phyloP scores from a whole-genome alignment of 192 early-diverging fungal genomes.

The Rhizophlyctis rosea region DNA sequence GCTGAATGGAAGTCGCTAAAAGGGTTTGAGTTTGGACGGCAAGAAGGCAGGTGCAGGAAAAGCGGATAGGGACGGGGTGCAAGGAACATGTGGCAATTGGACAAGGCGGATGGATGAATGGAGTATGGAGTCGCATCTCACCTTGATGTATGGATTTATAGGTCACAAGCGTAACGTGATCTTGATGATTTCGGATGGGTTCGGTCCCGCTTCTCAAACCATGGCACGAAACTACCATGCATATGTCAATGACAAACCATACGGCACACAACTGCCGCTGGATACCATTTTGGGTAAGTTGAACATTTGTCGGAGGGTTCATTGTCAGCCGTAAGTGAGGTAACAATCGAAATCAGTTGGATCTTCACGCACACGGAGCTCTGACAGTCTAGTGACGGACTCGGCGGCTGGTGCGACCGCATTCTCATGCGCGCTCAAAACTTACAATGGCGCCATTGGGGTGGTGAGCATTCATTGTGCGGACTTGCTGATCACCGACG shows the following conservation, averaged over 20 bases:
- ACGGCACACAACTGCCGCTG: constrained; percentile 44
- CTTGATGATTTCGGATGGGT: constrained; percentile 92
- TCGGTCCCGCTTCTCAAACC: constrained; percentile 91
- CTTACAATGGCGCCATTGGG: constrained; percentile 92
- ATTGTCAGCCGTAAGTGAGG: constrained; percentile 31
- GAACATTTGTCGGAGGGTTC: not conserved
- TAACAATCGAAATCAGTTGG: constrained; percentile 64
- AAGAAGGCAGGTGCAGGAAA: no score
- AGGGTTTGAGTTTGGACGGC: no score
- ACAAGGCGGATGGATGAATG: no score
- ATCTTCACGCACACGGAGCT: constrained; percentile 83
- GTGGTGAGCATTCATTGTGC: constrained; percentile 41
- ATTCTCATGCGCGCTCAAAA: constrained; percentile 84
- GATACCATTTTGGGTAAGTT: constrained; percentile 44
- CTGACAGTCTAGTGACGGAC: constrained; percentile 83
- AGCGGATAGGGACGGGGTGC: no score
- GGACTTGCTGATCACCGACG: not conserved
- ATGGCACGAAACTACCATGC: constrained; percentile 81
- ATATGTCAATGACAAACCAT: constrained; percentile 53
- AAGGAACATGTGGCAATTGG: no score
- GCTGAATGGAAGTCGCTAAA: no score
- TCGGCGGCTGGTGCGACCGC: constrained; percentile 97
- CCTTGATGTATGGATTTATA: no score
- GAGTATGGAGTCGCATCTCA: no score
- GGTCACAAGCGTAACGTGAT: constrained; percentile 81